Base-by-base conservation (phyloP, 2,329 filamentous ascomycete species). In the Blastomyces silverae region DNA sequence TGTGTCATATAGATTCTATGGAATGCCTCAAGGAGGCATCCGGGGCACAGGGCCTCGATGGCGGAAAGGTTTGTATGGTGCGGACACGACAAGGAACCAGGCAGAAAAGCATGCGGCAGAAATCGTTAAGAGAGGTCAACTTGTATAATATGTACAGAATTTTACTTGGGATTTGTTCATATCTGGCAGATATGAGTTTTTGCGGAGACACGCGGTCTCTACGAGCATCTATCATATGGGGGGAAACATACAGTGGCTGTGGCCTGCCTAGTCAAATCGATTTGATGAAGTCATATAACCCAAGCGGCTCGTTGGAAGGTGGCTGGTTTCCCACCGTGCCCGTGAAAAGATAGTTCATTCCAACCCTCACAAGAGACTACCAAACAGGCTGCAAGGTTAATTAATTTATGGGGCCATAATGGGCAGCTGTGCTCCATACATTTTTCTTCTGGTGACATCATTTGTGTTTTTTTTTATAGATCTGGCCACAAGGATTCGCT, bases 291-390 rank as follows among this genome's bases (percentile, higher is more conserved):
- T 50, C 46, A 44, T 46, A 46, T 22, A 48, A 28, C 22, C 28
- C 55, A n/a, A 11, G n/a, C 31, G 3, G 37, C 7, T 57, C 55
- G 31, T 56, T 22, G 22, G 31, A 34, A 17, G 53, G 53, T 56
- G 53, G 53, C 53, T n/a, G 53, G 34, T 22, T 28, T 37, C 28
- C 31, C 22, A 2, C 13, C 6, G 4, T 15, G 11, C 22, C 13
- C 50, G 4, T 52, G 50, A 52, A 53, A 28, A 31, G 31, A 10
- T 39, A n/a, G 31, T 22, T 22, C 28, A 57, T 53, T 39, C 22
- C 20, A 57, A 22, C 55, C 55, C n/a, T 57, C 55, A 57, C 55
- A 10, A 57, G 31, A 57, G 11, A 22, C 28, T 31, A 57, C 28
- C 31, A 39, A 22, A 39, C n/a, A 39, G 31, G 55, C 55, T 57